Percentiles rank a stretch among this genome's conserved stretches.
Evolutionary conservation across 1,284 basidiomycete species (phyloP).

Genomic region (Polyporus tsugae): DNA sequence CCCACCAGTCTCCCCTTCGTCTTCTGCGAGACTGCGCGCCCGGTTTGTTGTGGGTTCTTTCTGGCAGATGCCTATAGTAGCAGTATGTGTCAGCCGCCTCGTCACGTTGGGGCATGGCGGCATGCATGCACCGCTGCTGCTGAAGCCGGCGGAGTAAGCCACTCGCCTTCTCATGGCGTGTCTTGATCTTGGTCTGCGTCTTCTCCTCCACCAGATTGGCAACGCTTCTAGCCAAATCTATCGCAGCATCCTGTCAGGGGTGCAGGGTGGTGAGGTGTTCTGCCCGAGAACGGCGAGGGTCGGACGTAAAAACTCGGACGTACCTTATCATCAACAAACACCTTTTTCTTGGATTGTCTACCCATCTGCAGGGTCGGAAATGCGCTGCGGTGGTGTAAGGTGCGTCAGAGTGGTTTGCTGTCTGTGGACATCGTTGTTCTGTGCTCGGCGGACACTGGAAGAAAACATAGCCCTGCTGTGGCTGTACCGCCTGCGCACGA

Average conservation of each 20-base stretch:
- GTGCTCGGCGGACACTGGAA: background rate
- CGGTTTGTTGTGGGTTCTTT: slow-evolving; percentile 13
- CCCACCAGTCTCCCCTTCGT: slow-evolving; percentile 37
- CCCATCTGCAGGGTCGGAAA: slow-evolving; percentile 17
- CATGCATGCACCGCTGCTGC: slow-evolving; percentile 17
- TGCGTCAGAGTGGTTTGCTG: slow-evolving; percentile 6
- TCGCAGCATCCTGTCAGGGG: slow-evolving; percentile 36
- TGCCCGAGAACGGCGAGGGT: slow-evolving; percentile 11
- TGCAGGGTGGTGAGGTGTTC: slow-evolving; percentile 6
- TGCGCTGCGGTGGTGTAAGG: slow-evolving; percentile 9
- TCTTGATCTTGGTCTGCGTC: slow-evolving; percentile 34
- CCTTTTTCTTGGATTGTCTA: slow-evolving; percentile 31
- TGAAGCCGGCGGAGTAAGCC: slow-evolving; percentile 20
- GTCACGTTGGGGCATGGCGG: background rate
- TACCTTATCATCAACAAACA: slow-evolving; percentile 37
- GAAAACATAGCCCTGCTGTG: slow-evolving; percentile 4
- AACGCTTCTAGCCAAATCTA: slow-evolving; percentile 38
- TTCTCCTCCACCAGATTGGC: slow-evolving; percentile 37
- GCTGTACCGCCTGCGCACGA: slow-evolving; percentile 7
- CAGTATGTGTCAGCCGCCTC: background rate
- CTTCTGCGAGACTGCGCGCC: slow-evolving; percentile 21
- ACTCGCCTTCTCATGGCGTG: slow-evolving; percentile 34
- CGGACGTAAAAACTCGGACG: background rate
- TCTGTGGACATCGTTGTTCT: slow-evolving; percentile 21
- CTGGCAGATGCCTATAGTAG: slow-evolving; percentile 25